Base-by-base conservation (phyloP, 2,329 filamentous ascomycete species). In the Sporothrix phasma region DNA sequence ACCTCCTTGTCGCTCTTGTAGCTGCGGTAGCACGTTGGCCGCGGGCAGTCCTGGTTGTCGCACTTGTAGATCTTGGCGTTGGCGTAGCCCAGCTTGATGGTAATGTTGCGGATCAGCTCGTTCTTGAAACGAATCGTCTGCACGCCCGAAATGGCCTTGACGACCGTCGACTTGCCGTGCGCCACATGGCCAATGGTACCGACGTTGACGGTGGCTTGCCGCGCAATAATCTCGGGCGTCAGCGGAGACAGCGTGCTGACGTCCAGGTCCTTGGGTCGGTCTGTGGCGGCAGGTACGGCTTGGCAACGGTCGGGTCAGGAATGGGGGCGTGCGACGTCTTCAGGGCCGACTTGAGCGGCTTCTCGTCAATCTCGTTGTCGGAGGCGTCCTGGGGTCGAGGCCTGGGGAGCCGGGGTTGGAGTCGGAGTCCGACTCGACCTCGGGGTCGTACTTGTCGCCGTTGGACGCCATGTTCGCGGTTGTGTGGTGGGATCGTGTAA, bases 51-150 rank as follows among this genome's bases (percentile, higher is more conserved):
- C 62, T 81, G 76, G 78, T 90, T 97, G 78, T 97, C 91, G 78
- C 94, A 99, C 83, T 97, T 90, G 87, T 97, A 99, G 77, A 99
- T 92, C 80, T 99, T 97, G 72, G 94, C 94, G 77, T 99, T 99
- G 76, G 94, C 94, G 77, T 99, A 99, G 76, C 94, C 94, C 72
- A 99, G 85, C 86, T 99, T 99, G 83, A 99, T 99, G 73, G 94
- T 99, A 74, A 99, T 99, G 78, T 99, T 99, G 74, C 94, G 85
- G 80, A 97, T 95, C 79, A 97, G 81, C 80, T 99, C 94, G 81
- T 97, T 99, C 88, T 99, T 99, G 84, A 99, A 99, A 71, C 94
- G 87, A 74, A 99, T 94, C 19, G 94, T 99, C 84, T 99, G 94
- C 68, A 99, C 94, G 68, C 94, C 94, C 1, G 94, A 97, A 72